These are phyloP conservation scores for Fusarium tjaetaba DNA, from an alignment of 2,329 filamentous ascomycete genomes.

Conservation along the genomic window DNA sequence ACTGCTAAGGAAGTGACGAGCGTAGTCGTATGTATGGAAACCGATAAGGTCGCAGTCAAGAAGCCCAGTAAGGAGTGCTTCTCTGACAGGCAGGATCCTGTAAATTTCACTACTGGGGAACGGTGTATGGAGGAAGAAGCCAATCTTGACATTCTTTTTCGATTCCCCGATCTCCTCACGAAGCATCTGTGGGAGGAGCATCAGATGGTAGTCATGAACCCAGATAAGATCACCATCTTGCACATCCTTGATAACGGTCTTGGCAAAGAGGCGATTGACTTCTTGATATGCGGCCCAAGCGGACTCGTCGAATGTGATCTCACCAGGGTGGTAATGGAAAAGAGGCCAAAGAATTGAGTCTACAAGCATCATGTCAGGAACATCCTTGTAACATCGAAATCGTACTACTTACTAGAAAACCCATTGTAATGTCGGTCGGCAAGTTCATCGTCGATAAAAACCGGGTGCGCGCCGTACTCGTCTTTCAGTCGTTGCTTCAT, in stretches of 20 bases:
- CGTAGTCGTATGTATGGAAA: constrained; percentile 99
- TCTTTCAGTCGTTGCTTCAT: constrained; percentile 84
- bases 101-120: constrained; percentile 98
- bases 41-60: constrained; percentile 95
- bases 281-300: constrained; percentile 94
- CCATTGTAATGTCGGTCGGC: constrained; percentile 98
- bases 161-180: constrained; percentile 84
- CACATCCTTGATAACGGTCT: constrained; percentile 86
- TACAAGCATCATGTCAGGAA: constrained; percentile 48
- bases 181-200: constrained; percentile 95
- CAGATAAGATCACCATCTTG: constrained; percentile 95
- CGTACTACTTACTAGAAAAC: constrained; percentile 81
- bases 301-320: constrained; percentile 97
- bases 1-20: constrained; percentile 95
- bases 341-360: constrained; percentile 98
- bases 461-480: constrained; percentile 88
- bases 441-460: constrained; percentile 93
- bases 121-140: constrained; percentile 97
- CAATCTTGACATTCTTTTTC: constrained; percentile 94
- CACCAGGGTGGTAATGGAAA: constrained; percentile 98
- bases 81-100: constrained; percentile 90
- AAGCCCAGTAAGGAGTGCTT: constrained; percentile 86
- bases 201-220: constrained; percentile 99
- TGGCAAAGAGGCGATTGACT: constrained; percentile 91
- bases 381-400: background rate